Evolutionary conservation across 495 filamentous ascomycete genomes (phyloP), one percentile per base, ranked within the genome.

Genomic region (Margaritispora aquatica): DNA sequence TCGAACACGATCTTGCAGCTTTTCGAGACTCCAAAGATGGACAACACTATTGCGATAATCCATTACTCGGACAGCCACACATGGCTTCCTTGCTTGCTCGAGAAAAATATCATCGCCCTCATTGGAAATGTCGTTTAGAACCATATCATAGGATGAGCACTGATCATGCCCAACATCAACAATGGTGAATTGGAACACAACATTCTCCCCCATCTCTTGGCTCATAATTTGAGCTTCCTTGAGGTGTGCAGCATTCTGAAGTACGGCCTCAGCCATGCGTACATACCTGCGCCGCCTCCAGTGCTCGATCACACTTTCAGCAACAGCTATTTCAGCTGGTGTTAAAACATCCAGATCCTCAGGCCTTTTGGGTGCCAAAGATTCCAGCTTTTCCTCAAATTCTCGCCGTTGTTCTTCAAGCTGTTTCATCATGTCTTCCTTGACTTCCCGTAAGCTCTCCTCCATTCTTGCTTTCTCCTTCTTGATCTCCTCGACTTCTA

Each of bases 141-240:
- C 92, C 63, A 97, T 86, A 71, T 98, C 94, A 70, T 98, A 98
- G 2, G 90, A 96, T 7, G 95, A 97, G 58, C 85, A 89, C 68
- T 92, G 82, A 49, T 85, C 83, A 65, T 97, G 92, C 1, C 94
- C 94, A 64, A 88, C 77, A 60, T 95, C 92, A 26, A 97, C 83
- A 57, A 97, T 83, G 19, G 90, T 87, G 69, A 96, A 97, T 72
- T 98, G 94, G 73, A 98, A 98, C 31, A 93, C 88, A 17, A 96
- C 87, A 62, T 84, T 84, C 73, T 96, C 94, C 64, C 94, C 91
- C 80, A 98, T 89, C 61, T 92, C 90, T 59, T 96, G 90, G 73
- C 95, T 97, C 88, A 98, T 93, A 51, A 98, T 84, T 69, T 98
- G 94, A 2, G 93, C 95, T 70, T 98, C 94, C 71, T 98, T 98